Conservation (phyloP, 1,284 basidiomycete species). For the Marasmius sp. region DNA sequence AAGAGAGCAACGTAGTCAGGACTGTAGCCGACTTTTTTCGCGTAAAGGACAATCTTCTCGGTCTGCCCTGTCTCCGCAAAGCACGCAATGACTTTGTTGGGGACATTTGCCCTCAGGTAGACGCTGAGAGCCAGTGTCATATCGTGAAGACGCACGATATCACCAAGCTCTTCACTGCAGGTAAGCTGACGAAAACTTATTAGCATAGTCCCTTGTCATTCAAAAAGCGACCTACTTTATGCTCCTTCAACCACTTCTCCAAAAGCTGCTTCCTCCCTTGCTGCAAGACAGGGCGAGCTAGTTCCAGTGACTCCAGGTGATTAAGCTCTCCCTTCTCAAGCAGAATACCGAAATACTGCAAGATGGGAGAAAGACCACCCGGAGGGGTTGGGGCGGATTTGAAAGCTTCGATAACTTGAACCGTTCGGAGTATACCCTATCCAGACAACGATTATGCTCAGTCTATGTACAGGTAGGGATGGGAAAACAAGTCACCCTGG, state of each 20-base stretch:
- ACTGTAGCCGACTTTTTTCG: slow-evolving; percentile 94
- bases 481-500: slow-evolving; percentile 53
- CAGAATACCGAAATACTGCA: slow-evolving; percentile 98
- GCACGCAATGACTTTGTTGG: slow-evolving; percentile 98
- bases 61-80: slow-evolving; percentile 99
- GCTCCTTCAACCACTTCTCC: slow-evolving; percentile 99
- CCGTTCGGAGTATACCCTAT: slow-evolving; percentile 96
- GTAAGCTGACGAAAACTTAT: slow-evolving; percentile 66
- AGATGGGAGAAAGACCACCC: slow-evolving; percentile 92
- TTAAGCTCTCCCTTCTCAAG: slow-evolving; percentile 98
- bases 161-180: slow-evolving; percentile 97
- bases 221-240: slow-evolving; percentile 66
- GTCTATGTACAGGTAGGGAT: slow-evolving; percentile 1
- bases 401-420: slow-evolving; percentile 97
- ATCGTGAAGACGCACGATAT: slow-evolving; percentile 94
- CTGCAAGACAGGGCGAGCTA: slow-evolving; percentile 93
- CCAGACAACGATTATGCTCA: slow-evolving; percentile 14
- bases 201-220: not conserved
- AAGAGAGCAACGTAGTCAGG: slow-evolving; percentile 96
- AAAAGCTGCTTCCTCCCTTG: slow-evolving; percentile 97
- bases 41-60: slow-evolving; percentile 97
- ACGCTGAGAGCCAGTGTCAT: slow-evolving; percentile 99
- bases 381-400: slow-evolving; percentile 91
- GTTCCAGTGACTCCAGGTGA: slow-evolving; percentile 93
- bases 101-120: slow-evolving; percentile 96